Conservation (phyloP, 2,329 filamentous ascomycete genomes). For the Colletotrichum cuscutae region DNA sequence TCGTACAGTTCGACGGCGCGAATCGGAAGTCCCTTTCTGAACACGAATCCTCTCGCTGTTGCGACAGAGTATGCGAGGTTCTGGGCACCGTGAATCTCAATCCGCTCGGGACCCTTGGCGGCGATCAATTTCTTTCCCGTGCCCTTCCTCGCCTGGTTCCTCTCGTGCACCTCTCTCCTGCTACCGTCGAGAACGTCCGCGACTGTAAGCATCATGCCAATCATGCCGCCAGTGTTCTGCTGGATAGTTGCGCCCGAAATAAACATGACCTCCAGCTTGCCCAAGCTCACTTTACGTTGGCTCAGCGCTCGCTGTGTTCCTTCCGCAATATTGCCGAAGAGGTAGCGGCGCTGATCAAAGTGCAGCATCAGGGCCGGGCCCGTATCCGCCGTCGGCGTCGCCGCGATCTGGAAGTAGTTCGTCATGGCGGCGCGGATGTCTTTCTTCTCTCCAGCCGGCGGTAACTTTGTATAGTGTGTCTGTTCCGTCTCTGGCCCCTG, state of each 20-base stretch:
- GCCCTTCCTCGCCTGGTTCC: conserved; percentile 53
- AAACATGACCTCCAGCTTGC: conserved; percentile 81
- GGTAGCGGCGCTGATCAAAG: conserved; percentile 83
- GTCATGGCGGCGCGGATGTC: conserved; percentile 66
- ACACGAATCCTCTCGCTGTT: conserved; percentile 86
- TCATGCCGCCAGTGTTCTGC: conserved; percentile 80
- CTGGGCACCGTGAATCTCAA: conserved; percentile 76
- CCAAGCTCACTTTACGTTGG: conserved; percentile 73
- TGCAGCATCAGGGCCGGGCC: conserved; percentile 83
- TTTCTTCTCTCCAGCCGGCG: neutral
- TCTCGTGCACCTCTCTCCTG: conserved; percentile 50
- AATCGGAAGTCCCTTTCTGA: conserved; percentile 84
- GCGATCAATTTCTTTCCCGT: conserved; percentile 48
- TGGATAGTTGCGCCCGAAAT: conserved; percentile 82
- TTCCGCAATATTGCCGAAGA: conserved; percentile 86
- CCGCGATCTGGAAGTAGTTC: conserved; percentile 78
- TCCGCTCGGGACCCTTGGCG: conserved; percentile 22
- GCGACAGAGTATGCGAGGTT: conserved; percentile 86
- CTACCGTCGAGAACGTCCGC: conserved; percentile 72
- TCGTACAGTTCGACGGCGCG: conserved; percentile 72
- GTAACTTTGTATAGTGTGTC: neutral
- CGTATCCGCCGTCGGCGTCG: conserved; percentile 88
- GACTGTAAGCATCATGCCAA: conserved; percentile 86
- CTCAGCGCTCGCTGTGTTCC: conserved; percentile 83
- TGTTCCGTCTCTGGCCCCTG: neutral